Evolutionary conservation across 495 filamentous ascomycete species (phyloP).

Genomic region (Penicillium waksmanii): DNA sequence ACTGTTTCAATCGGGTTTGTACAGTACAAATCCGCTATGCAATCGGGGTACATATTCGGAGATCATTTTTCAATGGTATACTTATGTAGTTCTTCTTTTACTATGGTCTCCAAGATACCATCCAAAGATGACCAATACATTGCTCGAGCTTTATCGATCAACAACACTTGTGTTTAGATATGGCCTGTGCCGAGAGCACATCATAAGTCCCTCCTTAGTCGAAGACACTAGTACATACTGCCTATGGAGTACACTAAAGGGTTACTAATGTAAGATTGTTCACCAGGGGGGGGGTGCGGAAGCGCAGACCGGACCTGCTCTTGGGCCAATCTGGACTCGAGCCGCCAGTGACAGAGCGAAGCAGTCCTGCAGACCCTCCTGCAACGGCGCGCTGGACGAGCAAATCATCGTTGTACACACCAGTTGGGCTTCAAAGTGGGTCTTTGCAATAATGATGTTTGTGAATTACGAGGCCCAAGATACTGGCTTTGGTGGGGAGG

Average conservation of each 20-base stretch:
- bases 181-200: constrained; percentile 5
- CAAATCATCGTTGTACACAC: constrained; percentile 49
- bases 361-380: constrained; percentile 29
- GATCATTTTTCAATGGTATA: neutral
- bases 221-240: neutral
- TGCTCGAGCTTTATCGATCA: neutral
- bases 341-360: constrained; percentile 24
- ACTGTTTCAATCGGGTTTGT: neutral
- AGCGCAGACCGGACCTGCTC: neutral
- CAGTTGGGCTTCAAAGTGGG: constrained; percentile 32
- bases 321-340: constrained; percentile 27
- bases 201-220: constrained; percentile 1
- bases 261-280: neutral
- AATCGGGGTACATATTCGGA: too few species aligned
- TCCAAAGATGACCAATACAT: neutral
- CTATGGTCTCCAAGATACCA: neutral
- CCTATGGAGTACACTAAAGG: too few species aligned
- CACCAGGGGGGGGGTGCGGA: neutral
- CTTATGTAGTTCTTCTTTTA: neutral
- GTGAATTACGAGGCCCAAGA: constrained; percentile 26
- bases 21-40: neutral
- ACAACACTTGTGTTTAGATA: neutral
- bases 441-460: constrained; percentile 27
- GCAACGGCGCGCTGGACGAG: constrained; percentile 25
- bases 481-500: constrained; percentile 6